Conservation (phyloP, 495 filamentous ascomycete genomes). For the Neurospora sp. region DNA sequence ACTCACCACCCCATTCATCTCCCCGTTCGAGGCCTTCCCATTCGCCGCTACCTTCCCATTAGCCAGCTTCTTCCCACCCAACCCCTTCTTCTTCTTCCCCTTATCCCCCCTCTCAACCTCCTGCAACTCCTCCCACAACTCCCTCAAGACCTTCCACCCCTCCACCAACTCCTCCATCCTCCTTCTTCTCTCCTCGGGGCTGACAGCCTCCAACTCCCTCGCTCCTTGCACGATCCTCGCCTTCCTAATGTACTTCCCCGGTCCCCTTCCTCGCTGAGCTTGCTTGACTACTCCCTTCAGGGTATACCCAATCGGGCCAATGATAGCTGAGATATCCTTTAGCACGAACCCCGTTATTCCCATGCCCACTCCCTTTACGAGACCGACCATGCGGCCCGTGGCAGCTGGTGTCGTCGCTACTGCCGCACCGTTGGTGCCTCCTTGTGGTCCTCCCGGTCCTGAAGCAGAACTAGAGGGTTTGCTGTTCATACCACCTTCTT, state of each 20-base stretch:
- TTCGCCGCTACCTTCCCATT: neutral
- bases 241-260: slow-evolving; percentile 35
- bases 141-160: slow-evolving; percentile 31
- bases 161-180: slow-evolving; percentile 4
- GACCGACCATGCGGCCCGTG: slow-evolving; percentile 45
- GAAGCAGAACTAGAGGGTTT: neutral
- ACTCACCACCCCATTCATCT: neutral
- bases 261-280: slow-evolving; percentile 34
- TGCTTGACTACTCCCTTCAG: slow-evolving; percentile 56
- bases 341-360: slow-evolving; percentile 64
- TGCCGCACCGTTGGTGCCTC: neutral
- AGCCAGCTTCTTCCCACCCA: neutral
- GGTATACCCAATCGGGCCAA: slow-evolving; percentile 54
- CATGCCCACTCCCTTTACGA: slow-evolving; percentile 59
- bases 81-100: slow-evolving; percentile 11
- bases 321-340: slow-evolving; percentile 54
- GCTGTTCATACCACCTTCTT: neutral
- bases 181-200: slow-evolving; percentile 17
- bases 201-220: slow-evolving; percentile 23
- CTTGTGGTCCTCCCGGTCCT: neutral
- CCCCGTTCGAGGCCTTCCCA: neutral
- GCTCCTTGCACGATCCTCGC: slow-evolving; percentile 40
- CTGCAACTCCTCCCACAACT: slow-evolving; percentile 31
- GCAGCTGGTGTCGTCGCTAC: slow-evolving; percentile 24
- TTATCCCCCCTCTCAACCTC: slow-evolving; percentile 22